phyloP scores from a whole-genome alignment of 2,329 filamentous ascomycete species.

The Colletotrichum limetticola region DNA sequence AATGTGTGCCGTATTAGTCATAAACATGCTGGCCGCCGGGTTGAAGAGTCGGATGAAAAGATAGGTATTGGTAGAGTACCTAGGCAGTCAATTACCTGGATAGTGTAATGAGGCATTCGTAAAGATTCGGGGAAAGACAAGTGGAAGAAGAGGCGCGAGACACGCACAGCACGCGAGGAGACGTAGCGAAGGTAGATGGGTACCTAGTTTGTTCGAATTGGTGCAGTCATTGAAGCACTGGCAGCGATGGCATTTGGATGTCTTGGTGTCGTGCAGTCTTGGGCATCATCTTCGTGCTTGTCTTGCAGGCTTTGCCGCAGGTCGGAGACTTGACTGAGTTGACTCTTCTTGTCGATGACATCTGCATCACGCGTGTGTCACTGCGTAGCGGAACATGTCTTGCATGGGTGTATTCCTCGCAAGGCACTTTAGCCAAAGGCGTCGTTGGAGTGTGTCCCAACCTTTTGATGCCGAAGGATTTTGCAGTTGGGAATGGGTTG shows the following conservation, averaged over 20 bases:
- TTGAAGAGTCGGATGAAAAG: background rate
- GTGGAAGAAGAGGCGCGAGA: background rate
- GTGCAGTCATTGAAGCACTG: background rate
- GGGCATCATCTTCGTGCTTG: background rate
- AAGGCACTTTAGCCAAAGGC: background rate
- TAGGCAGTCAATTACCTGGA: too few species aligned
- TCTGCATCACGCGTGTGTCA: background rate
- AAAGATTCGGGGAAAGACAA: background rate
- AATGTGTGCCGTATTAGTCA: background rate
- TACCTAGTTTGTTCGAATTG: constrained; percentile 8
- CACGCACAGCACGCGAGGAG: constrained; percentile 9
- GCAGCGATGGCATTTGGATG: background rate
- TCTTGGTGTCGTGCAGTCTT: constrained; percentile 2
- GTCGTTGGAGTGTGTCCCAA: background rate
- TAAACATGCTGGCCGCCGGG: background rate
- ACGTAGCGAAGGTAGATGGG: background rate
- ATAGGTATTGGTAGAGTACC: background rate
- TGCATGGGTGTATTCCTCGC: background rate
- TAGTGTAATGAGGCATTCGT: background rate
- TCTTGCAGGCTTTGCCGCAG: background rate
- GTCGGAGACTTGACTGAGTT: background rate
- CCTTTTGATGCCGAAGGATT: background rate
- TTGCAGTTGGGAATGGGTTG: background rate
- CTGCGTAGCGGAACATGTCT: background rate
- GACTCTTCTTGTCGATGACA: background rate